Conservation (phyloP, 352 stramenopile species). For the Hyaloperonospora brassicae region DNA sequence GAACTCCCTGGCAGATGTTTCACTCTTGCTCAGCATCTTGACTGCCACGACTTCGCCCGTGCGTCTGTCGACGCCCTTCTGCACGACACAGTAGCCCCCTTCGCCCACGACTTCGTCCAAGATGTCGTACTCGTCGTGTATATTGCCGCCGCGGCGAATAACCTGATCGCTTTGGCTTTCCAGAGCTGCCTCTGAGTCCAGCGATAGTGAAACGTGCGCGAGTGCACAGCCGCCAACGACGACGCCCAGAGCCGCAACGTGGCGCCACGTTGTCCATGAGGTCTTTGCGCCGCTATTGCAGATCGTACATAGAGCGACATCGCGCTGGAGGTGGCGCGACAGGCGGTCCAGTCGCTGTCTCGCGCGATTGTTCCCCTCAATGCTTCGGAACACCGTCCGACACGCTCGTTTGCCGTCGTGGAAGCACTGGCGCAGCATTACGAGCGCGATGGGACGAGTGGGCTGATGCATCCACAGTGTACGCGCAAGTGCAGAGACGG, state of each 20-base stretch:
- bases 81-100: conserved; percentile 75
- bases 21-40: conserved; percentile 73
- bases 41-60: conserved; percentile 68
- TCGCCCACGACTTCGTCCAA: conserved; percentile 74
- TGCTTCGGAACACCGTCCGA: background rate
- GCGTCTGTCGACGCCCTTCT: conserved; percentile 49
- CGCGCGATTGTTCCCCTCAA: background rate
- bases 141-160: conserved; percentile 22
- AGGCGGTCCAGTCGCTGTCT: conserved; percentile 4
- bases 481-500: no score
- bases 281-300: conserved; percentile 12
- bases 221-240: conserved; percentile 15
- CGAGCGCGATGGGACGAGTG: background rate
- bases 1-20: conserved; percentile 72
- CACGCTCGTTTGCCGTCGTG: conserved; percentile 8
- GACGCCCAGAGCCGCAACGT: conserved; percentile 16
- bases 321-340: conserved; percentile 7
- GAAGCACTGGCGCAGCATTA: conserved; percentile 18
- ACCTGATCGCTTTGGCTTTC: conserved; percentile 11
- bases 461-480: no score
- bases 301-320: conserved; percentile 3
- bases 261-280: background rate
- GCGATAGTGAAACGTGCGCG: conserved; percentile 1
- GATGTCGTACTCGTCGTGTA: conserved; percentile 71
- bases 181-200: conserved; percentile 15